These are phyloP conservation scores for Arthrinium puccinioides DNA, from an alignment of 2,329 filamentous ascomycete genomes.

Conservation along the genomic window DNA sequence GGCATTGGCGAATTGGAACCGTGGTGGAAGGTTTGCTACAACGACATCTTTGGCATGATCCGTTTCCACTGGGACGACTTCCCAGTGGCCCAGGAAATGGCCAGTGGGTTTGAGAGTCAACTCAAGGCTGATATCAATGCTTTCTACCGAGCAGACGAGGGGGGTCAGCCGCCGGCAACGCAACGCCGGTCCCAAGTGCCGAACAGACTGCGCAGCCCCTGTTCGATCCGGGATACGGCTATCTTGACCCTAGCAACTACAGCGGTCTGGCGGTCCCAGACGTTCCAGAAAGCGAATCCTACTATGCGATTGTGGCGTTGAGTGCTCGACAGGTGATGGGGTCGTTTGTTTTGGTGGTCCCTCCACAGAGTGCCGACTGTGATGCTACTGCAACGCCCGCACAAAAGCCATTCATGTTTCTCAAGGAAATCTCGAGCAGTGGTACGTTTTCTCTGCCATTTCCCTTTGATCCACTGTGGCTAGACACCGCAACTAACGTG, in stretches of 20 bases:
- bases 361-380: constrained; percentile 30
- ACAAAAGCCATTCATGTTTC: constrained; percentile 63
- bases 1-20: constrained; percentile 63
- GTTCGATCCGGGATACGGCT: constrained; percentile 13
- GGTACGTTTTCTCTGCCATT: constrained; percentile 28
- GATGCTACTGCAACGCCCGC: neutral
- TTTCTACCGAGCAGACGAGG: constrained; percentile 47
- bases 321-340: constrained; percentile 74
- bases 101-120: constrained; percentile 57
- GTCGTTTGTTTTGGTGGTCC: constrained; percentile 65
- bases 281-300: constrained; percentile 65
- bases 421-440: constrained; percentile 80
- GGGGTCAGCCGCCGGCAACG: constrained; percentile 20
- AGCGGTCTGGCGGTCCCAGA: constrained; percentile 49
- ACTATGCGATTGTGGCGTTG: constrained; percentile 68
- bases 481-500: too few species aligned
- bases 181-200: constrained; percentile 17
- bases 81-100: constrained; percentile 47
- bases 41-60: constrained; percentile 47
- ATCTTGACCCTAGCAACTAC: constrained; percentile 37
- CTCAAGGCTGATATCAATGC: constrained; percentile 57
- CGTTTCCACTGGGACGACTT: constrained; percentile 65
- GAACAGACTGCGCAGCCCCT: constrained; percentile 13
- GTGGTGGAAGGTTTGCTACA: constrained; percentile 64
- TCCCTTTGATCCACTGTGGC: neutral